Base-by-base conservation (phyloP, 2,329 filamentous ascomycete species). In the Xylariomycetidae sp. region DNA sequence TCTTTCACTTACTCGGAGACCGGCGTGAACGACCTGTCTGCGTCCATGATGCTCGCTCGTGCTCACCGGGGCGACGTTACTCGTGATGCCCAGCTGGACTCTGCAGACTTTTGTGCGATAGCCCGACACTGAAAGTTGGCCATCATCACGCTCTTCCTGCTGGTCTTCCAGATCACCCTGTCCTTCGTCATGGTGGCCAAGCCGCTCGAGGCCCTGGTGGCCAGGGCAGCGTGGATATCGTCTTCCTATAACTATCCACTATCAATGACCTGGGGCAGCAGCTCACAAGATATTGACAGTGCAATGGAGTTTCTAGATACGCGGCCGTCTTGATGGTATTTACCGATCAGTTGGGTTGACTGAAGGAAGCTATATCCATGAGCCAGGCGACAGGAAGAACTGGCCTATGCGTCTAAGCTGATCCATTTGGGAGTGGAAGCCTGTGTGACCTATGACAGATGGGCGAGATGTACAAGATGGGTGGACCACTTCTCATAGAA, bases 71-170 rank as follows among this genome's bases (percentile, higher is more conserved):
- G 31, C 46, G 2, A 33, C 31, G 2, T 56, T 63, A 49, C 44
- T 61, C 8, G 42, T 62, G 16, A 43, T 46, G 2, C 58, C 58
- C 1, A 46, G 61, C 6, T 63, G 54, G 57, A 49, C 56, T 5
- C 38, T 63, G 6, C 36, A 50, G 16, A 37, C 34, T 1, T 19
- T 53, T n/a, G n/a, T n/a, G n/a, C 15, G 23, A 35, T 5, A 25
- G 18, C 12, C 12, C 40, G n/a, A 27, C 29, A 3, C 23, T n/a
- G 6, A n/a, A 59, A 57, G 31, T 29, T 61, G 6, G 43, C 25
- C 2, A 44, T 57, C 4, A 62, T 61, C 15, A 59, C 58, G 0
- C 19, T 40, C 1, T 61, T 59, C 30, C 39, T 58, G 13, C 30
- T 41, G 7, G 30, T 40, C 6, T 45, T 46, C 19, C 35, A 49